Conservation (phyloP, 257 asterid genomes). For the Paraleonurus japonicus region DNA sequence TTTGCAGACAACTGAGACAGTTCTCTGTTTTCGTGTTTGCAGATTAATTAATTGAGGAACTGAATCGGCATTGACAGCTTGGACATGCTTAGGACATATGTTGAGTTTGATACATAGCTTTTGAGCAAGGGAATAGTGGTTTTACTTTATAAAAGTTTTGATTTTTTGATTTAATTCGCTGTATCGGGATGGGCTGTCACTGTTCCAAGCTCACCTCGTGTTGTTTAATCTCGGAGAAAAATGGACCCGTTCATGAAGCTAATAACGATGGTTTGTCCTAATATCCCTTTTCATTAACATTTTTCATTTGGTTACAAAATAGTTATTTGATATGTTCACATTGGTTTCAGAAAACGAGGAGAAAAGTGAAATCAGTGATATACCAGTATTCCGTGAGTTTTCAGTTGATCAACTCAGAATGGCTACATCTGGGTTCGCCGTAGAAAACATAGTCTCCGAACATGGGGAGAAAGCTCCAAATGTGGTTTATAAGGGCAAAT, state of each 20-base stretch:
- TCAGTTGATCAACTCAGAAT: conserved; percentile 76
- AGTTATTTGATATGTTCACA: conserved; percentile 8
- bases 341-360: conserved; percentile 63
- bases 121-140: conserved; percentile 22
- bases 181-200: conserved; percentile 50
- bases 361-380: conserved; percentile 64
- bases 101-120: conserved; percentile 23
- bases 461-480: conserved; percentile 98
- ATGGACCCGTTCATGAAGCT: conserved; percentile 45
- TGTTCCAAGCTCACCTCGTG: conserved; percentile 46
- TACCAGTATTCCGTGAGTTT: conserved; percentile 80
- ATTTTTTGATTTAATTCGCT: conserved; percentile 18
- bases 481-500: conserved; percentile 85
- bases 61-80: not conserved
- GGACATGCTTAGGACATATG: conserved; percentile 10
- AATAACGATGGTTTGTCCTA: conserved; percentile 38
- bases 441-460: conserved; percentile 89
- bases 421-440: conserved; percentile 90
- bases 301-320: not conserved
- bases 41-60: conserved; percentile 19
- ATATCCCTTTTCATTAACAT: not conserved
- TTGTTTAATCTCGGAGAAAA: conserved; percentile 45
- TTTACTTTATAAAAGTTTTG: conserved; percentile 23
- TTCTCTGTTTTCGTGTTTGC: conserved; percentile 19
- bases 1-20: not conserved